These are phyloP conservation scores for Quercus glauca DNA, from an alignment of 306 rosid species.

Conservation along the genomic window DNA sequence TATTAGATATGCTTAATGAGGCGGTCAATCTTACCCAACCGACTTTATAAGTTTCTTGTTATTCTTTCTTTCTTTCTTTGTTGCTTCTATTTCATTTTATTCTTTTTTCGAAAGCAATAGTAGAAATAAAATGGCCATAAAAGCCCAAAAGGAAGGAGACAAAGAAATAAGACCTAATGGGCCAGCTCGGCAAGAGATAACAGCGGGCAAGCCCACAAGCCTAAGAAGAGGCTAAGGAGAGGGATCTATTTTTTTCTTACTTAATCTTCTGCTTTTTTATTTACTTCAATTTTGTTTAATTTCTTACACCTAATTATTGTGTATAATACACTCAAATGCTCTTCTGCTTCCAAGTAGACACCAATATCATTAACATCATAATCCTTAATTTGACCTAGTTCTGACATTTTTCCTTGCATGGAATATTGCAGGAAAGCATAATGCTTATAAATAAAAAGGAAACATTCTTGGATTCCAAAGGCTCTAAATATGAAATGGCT, in stretches of 20 bases:
- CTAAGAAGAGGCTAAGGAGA: too few relatives aligned
- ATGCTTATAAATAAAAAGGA: constrained; percentile 81
- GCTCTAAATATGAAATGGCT: constrained; percentile 45
- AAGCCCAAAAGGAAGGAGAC: too few relatives aligned
- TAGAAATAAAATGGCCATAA: too few relatives aligned
- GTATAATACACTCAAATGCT: not conserved
- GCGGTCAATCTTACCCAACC: too few relatives aligned
- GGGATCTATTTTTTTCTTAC: not conserved
- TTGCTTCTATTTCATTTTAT: too few relatives aligned
- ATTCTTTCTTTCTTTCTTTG: too few relatives aligned
- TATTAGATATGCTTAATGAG: too few relatives aligned
- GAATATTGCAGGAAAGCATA: constrained; percentile 73
- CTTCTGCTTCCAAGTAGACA: not conserved
- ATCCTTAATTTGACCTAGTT: not conserved
- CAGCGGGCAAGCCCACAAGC: too few relatives aligned
- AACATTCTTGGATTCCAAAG: constrained; percentile 58
- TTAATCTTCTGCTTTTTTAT: not conserved
- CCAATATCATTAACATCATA: not conserved
- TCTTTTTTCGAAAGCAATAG: too few relatives aligned
- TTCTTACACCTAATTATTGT: not conserved
- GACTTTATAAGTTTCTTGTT: too few relatives aligned
- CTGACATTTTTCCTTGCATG: not conserved
- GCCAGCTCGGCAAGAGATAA: too few relatives aligned
- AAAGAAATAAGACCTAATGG: too few relatives aligned
- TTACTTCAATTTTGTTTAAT: not conserved